Evolutionary conservation across 139 green algal species (phyloP).

Genomic region (Auxenochlorella protothecoides): DNA sequence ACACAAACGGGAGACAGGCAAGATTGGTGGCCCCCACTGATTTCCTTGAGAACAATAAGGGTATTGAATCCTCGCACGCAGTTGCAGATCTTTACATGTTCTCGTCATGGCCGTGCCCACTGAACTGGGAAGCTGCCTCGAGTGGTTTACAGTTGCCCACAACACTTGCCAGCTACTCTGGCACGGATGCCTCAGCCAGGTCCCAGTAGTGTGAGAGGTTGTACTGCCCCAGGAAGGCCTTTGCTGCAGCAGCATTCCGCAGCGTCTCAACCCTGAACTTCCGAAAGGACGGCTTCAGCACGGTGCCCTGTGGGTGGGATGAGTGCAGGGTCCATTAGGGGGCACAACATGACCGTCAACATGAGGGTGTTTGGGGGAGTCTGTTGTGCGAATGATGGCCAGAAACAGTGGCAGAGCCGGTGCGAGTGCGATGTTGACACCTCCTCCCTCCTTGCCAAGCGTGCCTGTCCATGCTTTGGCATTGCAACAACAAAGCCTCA

Average conservation of each 20-base stretch:
- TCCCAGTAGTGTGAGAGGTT: conserved; percentile 82
- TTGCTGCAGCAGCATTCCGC: conserved; percentile 23
- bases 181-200: conserved; percentile 35
- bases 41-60: no score
- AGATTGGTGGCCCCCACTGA: no score
- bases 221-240: conserved; percentile 37
- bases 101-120: no score
- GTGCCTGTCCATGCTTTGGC: neutral
- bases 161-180: conserved; percentile 13
- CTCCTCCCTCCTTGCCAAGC: neutral
- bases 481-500: neutral
- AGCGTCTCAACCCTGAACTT: conserved; percentile 50
- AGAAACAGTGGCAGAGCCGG: neutral
- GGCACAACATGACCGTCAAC: no score
- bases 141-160: neutral
- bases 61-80: no score
- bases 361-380: no score
- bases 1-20: no score
- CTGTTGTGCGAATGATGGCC: neutral
- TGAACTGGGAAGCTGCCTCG: no score
- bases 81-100: no score
- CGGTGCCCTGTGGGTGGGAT: conserved; percentile 40
- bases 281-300: conserved; percentile 48
- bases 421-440: neutral
- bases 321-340: no score